A percentile compares a stretch with the other conserved stretches of the same genome.
Conservation (phyloP, 805 yeast genomes). For the Brettanomyces sp. region DNA sequence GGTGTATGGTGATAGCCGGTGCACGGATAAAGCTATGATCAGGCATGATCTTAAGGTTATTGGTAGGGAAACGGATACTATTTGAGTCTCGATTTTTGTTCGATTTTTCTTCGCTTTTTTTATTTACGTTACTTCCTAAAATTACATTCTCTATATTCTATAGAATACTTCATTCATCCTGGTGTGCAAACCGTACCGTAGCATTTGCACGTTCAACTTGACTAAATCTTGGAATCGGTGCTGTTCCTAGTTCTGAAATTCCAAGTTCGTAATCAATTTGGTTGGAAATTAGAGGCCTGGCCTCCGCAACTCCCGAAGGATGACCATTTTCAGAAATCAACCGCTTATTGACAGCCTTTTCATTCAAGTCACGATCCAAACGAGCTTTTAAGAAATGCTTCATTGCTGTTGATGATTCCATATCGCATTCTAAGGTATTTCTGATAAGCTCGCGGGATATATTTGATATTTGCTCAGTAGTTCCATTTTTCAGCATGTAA, state of each 20-base stretch:
- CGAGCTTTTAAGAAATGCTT: slow-evolving; percentile 25
- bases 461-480: slow-evolving; percentile 12
- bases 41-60: slow-evolving; percentile 51
- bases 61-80: slow-evolving; percentile 66
- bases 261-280: slow-evolving; percentile 21
- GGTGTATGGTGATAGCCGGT: slow-evolving; percentile 71
- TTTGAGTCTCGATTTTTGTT: slow-evolving; percentile 17
- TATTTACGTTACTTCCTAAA: background rate
- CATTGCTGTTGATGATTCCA: slow-evolving; percentile 23
- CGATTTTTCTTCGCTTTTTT: too few relatives aligned
- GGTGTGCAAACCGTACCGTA: slow-evolving; percentile 29
- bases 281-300: slow-evolving; percentile 35
- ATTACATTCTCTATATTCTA: background rate
- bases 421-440: slow-evolving; percentile 22
- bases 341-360: slow-evolving; percentile 20
- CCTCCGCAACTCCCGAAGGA: slow-evolving; percentile 27
- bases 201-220: slow-evolving; percentile 56
- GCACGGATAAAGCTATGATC: slow-evolving; percentile 45
- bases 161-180: slow-evolving; percentile 16
- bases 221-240: slow-evolving; percentile 45
- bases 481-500: slow-evolving; percentile 24
- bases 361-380: slow-evolving; percentile 19
- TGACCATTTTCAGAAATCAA: slow-evolving; percentile 27
- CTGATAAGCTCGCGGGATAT: slow-evolving; percentile 17
- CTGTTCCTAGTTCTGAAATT: slow-evolving; percentile 7